Percentiles rank a stretch among this genome's conserved stretches.
These are phyloP conservation scores for Stemphylium beticola DNA, from an alignment of 2,329 filamentous ascomycete species.

Conservation along the genomic window DNA sequence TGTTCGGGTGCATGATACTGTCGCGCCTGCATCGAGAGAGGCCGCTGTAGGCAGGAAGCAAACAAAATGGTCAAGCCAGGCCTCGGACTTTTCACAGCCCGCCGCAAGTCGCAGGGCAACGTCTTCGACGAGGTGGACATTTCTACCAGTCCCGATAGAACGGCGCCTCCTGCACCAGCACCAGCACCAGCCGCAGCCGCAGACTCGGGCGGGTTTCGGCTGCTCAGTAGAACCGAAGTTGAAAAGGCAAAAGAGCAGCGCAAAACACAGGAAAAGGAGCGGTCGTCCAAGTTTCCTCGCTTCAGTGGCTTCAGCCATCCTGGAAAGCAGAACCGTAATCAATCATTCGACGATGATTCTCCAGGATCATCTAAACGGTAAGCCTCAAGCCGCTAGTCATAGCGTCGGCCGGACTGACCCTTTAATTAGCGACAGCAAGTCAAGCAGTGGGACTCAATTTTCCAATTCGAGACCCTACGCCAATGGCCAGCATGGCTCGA, in stretches of 20 bases:
- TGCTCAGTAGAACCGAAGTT: slow-evolving; percentile 44
- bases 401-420: slow-evolving; percentile 37
- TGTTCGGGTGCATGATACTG: slow-evolving; percentile 27
- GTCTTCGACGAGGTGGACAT: slow-evolving; percentile 37
- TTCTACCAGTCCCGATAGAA: slow-evolving; percentile 30
- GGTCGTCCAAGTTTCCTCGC: slow-evolving; percentile 41
- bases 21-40: slow-evolving; percentile 18
- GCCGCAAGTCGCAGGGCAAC: slow-evolving; percentile 48
- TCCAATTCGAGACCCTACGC: slow-evolving; percentile 44
- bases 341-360: slow-evolving; percentile 47
- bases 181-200: neutral
- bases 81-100: slow-evolving; percentile 41
- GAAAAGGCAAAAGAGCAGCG: slow-evolving; percentile 34
- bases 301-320: slow-evolving; percentile 42
- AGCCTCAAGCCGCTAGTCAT: slow-evolving; percentile 26
- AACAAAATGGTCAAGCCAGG: slow-evolving; percentile 41
- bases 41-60: slow-evolving; percentile 22
- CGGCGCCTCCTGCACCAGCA: slow-evolving; percentile 13
- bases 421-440: slow-evolving; percentile 48
- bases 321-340: slow-evolving; percentile 41
- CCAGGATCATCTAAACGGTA: slow-evolving; percentile 47
- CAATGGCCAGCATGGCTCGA: slow-evolving; percentile 45
- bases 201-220: slow-evolving; percentile 41
- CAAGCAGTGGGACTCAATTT: slow-evolving; percentile 49
- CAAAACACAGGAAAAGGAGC: slow-evolving; percentile 41